phyloP scores from a whole-genome alignment of 2,329 filamentous ascomycete genomes.

The Zymoseptoria ardabiliae region DNA sequence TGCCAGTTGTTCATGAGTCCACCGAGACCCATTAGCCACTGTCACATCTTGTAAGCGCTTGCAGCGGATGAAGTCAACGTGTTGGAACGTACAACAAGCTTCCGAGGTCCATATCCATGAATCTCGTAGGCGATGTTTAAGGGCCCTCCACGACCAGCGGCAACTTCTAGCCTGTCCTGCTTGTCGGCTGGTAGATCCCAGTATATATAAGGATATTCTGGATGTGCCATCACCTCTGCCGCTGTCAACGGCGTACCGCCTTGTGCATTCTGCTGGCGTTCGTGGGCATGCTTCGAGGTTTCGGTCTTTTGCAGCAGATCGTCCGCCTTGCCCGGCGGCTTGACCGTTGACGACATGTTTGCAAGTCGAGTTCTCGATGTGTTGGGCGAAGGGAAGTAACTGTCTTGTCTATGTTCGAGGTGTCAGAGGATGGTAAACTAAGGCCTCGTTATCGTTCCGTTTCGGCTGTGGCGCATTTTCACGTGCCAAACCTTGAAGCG shows the following conservation, averaged over 20 bases:
- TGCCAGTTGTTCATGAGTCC: conserved; percentile 66
- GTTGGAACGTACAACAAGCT: conserved; percentile 59
- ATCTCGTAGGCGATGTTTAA: conserved; percentile 72
- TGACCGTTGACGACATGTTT: not conserved
- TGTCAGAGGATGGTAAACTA: not conserved
- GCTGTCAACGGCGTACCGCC: conserved; percentile 37
- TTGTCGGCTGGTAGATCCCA: conserved; percentile 63
- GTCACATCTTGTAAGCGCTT: conserved; percentile 6
- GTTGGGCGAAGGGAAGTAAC: not conserved
- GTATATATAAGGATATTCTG: conserved; percentile 58
- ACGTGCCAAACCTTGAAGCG: not conserved
- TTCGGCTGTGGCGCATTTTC: not conserved
- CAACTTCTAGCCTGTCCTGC: conserved; percentile 56
- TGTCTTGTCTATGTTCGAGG: not conserved
- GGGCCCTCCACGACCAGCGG: conserved; percentile 64
- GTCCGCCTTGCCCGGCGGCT: not conserved
- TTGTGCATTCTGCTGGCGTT: conserved; percentile 11
- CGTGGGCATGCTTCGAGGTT: conserved; percentile 4
- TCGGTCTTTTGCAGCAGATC: not conserved
- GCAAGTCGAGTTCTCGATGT: not conserved
- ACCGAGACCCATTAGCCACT: conserved; percentile 79
- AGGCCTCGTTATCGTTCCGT: not conserved
- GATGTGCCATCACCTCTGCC: conserved; percentile 55
- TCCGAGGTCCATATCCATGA: conserved; percentile 65
- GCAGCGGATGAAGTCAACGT: conserved; percentile 6